A percentile compares a stretch with the other conserved stretches of the same genome.
Conservation (phyloP, 2,329 filamentous ascomycete genomes). For the Fusarium pseudograminearum region DNA sequence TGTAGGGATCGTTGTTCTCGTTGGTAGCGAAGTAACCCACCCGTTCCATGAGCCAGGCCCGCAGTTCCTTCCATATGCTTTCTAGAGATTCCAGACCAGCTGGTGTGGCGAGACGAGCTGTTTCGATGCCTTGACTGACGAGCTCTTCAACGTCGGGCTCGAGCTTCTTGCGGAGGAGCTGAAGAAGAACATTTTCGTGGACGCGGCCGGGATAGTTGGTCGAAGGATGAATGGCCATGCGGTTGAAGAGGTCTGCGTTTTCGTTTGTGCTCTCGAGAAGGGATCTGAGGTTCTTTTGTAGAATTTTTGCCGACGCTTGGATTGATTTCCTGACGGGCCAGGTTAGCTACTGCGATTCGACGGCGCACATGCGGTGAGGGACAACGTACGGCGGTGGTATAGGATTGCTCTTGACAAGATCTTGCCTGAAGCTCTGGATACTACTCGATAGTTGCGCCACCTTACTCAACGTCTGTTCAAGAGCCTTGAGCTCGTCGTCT, state of each 20-base stretch:
- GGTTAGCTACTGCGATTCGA: constrained; percentile 20
- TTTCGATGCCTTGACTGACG: constrained; percentile 72
- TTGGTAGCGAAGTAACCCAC: constrained; percentile 58
- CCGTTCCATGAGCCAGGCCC: constrained; percentile 56
- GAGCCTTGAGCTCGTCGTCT: constrained; percentile 72
- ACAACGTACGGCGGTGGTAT: constrained; percentile 72
- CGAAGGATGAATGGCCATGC: constrained; percentile 79
- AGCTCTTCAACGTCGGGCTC: constrained; percentile 82
- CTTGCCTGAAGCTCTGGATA: constrained; percentile 71
- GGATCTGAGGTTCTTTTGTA: constrained; percentile 76
- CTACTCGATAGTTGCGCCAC: constrained; percentile 76
- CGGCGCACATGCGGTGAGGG: background rate
- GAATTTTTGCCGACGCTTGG: constrained; percentile 77
- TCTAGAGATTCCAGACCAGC: constrained; percentile 61
- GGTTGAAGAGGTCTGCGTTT: constrained; percentile 74
- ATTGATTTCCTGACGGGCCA: constrained; percentile 69
- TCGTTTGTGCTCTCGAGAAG: constrained; percentile 74
- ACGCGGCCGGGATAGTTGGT: constrained; percentile 79
- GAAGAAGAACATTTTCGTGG: constrained; percentile 73
- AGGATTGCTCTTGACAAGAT: constrained; percentile 71
- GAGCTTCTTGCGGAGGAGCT: constrained; percentile 84
- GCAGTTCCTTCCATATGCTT: constrained; percentile 67
- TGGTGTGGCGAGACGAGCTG: constrained; percentile 56
- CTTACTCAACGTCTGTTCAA: constrained; percentile 77
- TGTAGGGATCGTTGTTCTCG: constrained; percentile 72